Conservation (phyloP, 139 green algal species). For the Chlamydomonas eustigma region DNA sequence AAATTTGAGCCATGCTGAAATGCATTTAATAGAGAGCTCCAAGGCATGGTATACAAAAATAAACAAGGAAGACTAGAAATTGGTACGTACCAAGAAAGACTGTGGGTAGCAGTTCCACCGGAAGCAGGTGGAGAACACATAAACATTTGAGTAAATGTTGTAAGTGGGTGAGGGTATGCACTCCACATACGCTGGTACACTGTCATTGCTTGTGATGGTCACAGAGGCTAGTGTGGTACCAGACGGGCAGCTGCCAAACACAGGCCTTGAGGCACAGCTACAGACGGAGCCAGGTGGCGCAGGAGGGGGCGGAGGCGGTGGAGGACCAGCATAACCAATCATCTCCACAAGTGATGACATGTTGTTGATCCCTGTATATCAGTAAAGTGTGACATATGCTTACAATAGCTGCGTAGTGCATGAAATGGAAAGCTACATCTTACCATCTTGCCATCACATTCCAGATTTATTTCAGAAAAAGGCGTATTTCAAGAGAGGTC, state of each 20-base stretch:
- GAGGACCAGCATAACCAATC: neutral
- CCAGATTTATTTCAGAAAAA: too few species aligned
- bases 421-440: too few species aligned
- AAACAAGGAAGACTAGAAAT: slow-evolving; percentile 16
- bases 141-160: slow-evolving; percentile 6
- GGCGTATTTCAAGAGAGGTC: too few species aligned
- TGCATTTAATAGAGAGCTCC: slow-evolving; percentile 1
- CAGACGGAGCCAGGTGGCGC: neutral
- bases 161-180: neutral
- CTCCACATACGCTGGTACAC: neutral
- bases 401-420: too few species aligned
- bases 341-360: slow-evolving; percentile 32
- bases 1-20: slow-evolving; percentile 24
- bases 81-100: slow-evolving; percentile 22
- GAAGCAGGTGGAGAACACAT: slow-evolving; percentile 40
- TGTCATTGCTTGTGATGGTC: neutral
- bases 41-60: slow-evolving; percentile 14
- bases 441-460: too few species aligned
- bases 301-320: slow-evolving; percentile 20
- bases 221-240: neutral
- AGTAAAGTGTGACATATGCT: too few species aligned
- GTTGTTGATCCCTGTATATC: slow-evolving; percentile 33
- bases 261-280: slow-evolving; percentile 14
- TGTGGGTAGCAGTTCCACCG: slow-evolving; percentile 34
- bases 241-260: neutral